A percentile compares a stretch with the other conserved stretches of the same genome.
Conservation (phyloP, 768 basidiomycete species). For the Leccinum boreale region DNA sequence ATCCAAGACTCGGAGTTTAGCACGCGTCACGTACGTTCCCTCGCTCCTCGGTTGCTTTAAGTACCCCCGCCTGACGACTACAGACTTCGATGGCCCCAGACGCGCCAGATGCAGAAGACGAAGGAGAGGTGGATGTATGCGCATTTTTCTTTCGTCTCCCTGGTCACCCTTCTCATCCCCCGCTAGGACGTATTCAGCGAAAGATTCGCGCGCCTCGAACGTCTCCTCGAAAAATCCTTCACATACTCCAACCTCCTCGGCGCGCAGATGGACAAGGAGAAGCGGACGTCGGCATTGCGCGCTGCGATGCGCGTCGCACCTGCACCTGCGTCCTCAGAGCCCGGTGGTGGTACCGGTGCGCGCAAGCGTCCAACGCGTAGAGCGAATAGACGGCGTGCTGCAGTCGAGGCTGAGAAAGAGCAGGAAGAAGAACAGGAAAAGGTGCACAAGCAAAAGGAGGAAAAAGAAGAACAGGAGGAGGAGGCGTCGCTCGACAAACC, state of each 20-base stretch:
- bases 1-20: slow-evolving; percentile 2
- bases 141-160: slow-evolving; percentile 4
- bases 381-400: slow-evolving; percentile 10
- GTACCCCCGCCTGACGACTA: neutral
- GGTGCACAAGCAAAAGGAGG: neutral
- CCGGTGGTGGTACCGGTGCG: neutral
- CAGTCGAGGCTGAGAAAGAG: neutral
- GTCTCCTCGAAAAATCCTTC: slow-evolving; percentile 71
- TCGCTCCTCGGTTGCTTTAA: neutral
- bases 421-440: neutral
- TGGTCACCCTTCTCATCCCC: neutral
- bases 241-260: slow-evolving; percentile 72
- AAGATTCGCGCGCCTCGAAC: slow-evolving; percentile 53
- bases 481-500: slow-evolving; percentile 15
- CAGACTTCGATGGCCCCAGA: slow-evolving; percentile 16
- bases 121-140: neutral
- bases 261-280: slow-evolving; percentile 67
- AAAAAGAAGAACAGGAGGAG: neutral
- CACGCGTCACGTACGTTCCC: slow-evolving; percentile 19
- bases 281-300: slow-evolving; percentile 30
- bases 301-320: slow-evolving; percentile 25
- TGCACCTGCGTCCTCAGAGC: neutral
- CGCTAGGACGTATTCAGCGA: slow-evolving; percentile 44
- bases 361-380: slow-evolving; percentile 14
- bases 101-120: slow-evolving; percentile 12